Conservation (phyloP, 2,329 filamentous ascomycete species). For the Chaetomium strumarium region DNA sequence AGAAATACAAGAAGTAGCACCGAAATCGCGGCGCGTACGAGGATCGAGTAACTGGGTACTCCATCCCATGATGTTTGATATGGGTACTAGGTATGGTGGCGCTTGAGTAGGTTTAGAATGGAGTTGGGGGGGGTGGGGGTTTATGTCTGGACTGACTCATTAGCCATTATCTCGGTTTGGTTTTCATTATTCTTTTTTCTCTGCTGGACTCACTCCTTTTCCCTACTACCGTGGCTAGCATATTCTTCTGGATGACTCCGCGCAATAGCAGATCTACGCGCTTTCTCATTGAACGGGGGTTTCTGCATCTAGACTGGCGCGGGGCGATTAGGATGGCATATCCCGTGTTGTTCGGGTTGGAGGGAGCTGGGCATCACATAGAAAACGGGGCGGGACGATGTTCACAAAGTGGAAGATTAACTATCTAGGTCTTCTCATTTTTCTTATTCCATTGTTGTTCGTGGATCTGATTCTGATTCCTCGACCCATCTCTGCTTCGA, state of each 20-base stretch:
- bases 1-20: constrained; percentile 45
- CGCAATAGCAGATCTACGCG: too few species aligned
- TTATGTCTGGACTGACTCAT: constrained; percentile 3
- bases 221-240: too few species aligned
- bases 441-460: too few species aligned
- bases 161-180: neutral
- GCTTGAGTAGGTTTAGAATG: neutral
- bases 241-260: too few species aligned
- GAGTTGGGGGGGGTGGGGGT: neutral
- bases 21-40: neutral
- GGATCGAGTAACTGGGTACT: neutral
- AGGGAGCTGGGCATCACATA: neutral
- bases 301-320: constrained; percentile 22
- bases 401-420: neutral
- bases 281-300: neutral
- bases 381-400: too few species aligned
- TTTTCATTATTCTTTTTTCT: neutral
- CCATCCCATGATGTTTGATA: too few species aligned
- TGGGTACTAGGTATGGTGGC: too few species aligned
- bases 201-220: neutral
- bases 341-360: neutral
- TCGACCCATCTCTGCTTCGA: too few species aligned
- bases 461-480: too few species aligned
- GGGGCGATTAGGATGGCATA: neutral
- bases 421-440: too few species aligned